These are phyloP conservation scores for Mollisia scopiformis DNA, from an alignment of 2,329 filamentous ascomycete species.

Conservation along the genomic window DNA sequence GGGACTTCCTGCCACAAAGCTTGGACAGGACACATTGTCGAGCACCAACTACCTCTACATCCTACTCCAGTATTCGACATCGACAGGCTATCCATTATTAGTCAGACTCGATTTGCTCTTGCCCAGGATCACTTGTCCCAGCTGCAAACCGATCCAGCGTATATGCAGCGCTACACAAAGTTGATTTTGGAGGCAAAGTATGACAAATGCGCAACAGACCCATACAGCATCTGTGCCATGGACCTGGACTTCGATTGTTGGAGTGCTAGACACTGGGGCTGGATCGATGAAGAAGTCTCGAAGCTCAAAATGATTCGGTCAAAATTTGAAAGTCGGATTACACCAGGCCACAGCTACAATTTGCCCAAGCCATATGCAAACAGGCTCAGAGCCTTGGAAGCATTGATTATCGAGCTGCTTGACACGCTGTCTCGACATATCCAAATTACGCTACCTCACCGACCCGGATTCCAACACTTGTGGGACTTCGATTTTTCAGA, in stretches of 20 bases:
- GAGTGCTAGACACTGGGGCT: not conserved
- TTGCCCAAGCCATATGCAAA: not conserved
- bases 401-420: not conserved
- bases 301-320: not conserved
- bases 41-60: too few species aligned
- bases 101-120: not conserved
- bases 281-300: not conserved
- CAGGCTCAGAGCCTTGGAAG: not conserved
- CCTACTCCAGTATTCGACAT: constrained; percentile 6
- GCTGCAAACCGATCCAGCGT: constrained; percentile 11
- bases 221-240: not conserved
- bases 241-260: not conserved
- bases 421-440: not conserved
- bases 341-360: not conserved
- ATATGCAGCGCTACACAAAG: constrained; percentile 1
- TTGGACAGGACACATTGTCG: too few species aligned
- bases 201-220: not conserved
- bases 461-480: not conserved
- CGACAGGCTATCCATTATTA: not conserved
- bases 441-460: not conserved
- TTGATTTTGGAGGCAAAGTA: not conserved
- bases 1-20: too few species aligned
- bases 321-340: not conserved
- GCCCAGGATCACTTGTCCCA: constrained; percentile 13
- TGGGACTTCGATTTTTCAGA: not conserved